phyloP scores from a whole-genome alignment of 352 stramenopile genomes.

The Globisporangium emineosum region DNA sequence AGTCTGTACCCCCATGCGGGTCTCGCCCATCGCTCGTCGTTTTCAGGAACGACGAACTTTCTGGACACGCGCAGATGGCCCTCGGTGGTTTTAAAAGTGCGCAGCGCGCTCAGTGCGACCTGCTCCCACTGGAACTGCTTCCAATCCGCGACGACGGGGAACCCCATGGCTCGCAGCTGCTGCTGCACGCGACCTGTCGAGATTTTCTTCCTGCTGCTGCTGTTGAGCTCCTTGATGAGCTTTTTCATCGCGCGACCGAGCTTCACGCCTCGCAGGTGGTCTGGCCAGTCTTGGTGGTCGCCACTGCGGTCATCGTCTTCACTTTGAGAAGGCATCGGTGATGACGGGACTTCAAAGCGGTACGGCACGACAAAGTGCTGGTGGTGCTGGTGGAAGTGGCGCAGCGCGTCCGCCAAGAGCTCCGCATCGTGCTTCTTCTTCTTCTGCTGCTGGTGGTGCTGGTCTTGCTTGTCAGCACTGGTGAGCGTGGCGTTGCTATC shows the following conservation, averaged over 20 bases:
- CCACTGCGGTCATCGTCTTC: not conserved
- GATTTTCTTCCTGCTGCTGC: not conserved
- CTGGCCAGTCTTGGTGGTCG: slow-evolving; percentile 26
- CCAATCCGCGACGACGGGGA: slow-evolving; percentile 36
- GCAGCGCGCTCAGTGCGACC: not conserved
- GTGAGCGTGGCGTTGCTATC: not conserved
- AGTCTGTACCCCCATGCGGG: slow-evolving; percentile 15
- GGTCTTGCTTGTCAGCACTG: not conserved
- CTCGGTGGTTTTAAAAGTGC: slow-evolving; percentile 3
- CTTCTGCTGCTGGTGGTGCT: not conserved
- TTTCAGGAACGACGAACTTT: slow-evolving; percentile 14
- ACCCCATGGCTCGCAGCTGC: slow-evolving; percentile 29
- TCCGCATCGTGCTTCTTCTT: not conserved
- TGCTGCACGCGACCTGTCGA: not conserved
- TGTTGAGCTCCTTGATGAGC: slow-evolving; percentile 19
- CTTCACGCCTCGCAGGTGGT: slow-evolving; percentile 30
- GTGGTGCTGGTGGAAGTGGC: slow-evolving; percentile 34
- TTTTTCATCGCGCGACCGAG: slow-evolving; percentile 34
- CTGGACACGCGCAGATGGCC: slow-evolving; percentile 12
- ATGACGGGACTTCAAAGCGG: slow-evolving; percentile 30
- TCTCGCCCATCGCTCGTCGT: slow-evolving; percentile 11
- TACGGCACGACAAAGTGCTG: slow-evolving; percentile 44
- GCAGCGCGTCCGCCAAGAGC: slow-evolving; percentile 23
- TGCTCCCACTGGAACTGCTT: slow-evolving; percentile 31
- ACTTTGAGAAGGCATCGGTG: no score